phyloP scores from a whole-genome alignment of 352 stramenopile species.

The Phytophthora europaea region DNA sequence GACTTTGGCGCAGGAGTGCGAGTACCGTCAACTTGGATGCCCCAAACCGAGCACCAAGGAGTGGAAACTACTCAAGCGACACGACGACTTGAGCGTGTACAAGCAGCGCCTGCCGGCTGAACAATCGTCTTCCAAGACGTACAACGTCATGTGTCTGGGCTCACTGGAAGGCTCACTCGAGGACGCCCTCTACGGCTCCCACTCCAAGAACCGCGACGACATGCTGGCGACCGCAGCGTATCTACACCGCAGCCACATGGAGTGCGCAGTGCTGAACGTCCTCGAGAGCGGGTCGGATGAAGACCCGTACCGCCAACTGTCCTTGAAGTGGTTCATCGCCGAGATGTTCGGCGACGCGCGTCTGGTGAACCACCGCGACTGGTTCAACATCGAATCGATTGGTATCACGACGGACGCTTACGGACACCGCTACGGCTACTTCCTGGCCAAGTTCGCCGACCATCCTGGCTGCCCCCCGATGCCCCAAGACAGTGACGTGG shows the following conservation, averaged over 20 bases:
- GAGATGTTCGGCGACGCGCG: constrained; percentile 47
- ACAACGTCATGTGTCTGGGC: constrained; percentile 54
- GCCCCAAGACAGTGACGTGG: constrained; percentile 35
- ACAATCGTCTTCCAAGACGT: constrained; percentile 20
- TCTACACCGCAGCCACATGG: constrained; percentile 44
- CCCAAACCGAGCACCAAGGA: constrained; percentile 34
- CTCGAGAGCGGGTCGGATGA: constrained; percentile 46
- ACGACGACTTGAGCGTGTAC: constrained; percentile 43
- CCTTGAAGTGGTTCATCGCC: constrained; percentile 63
- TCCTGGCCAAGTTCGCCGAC: constrained; percentile 49
- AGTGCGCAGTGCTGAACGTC: constrained; percentile 55
- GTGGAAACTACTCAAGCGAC: constrained; percentile 48
- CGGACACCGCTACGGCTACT: constrained; percentile 62
- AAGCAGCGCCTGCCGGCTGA: constrained; percentile 11
- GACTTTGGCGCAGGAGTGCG: constrained; percentile 55
- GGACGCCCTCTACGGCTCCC: constrained; percentile 61
- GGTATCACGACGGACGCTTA: constrained; percentile 47
- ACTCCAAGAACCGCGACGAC: constrained; percentile 53
- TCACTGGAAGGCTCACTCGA: constrained; percentile 58
- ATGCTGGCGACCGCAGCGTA: constrained; percentile 50
- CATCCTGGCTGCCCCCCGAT: constrained; percentile 54
- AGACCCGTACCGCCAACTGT: constrained; percentile 58
- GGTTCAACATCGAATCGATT: constrained; percentile 69
- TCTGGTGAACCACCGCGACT: constrained; percentile 69
- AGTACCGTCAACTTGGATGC: constrained; percentile 36